A percentile compares a stretch with the other conserved stretches of the same genome.
Evolutionary conservation across 78 protist species (phyloP).

Genomic region (Cavenderia fasciculata): DNA sequence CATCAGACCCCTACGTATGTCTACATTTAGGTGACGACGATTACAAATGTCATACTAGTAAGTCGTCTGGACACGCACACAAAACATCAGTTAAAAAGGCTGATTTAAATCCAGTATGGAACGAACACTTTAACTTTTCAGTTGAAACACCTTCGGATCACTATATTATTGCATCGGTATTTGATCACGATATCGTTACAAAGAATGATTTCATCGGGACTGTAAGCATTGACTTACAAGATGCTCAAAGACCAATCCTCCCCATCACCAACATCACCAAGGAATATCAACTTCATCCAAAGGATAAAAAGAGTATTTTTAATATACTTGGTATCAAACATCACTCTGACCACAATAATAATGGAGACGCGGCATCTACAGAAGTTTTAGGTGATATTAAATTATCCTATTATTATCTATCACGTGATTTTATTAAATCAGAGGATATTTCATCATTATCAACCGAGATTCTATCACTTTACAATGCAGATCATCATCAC

Average conservation of each 20-base stretch:
- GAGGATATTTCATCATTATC: background rate
- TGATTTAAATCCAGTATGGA: conserved; percentile 26
- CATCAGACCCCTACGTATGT: conserved; percentile 12
- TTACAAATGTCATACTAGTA: background rate
- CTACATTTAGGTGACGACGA: background rate
- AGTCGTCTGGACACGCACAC: background rate
- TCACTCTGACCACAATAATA: background rate
- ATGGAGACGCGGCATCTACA: background rate
- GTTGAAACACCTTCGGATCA: conserved; percentile 8
- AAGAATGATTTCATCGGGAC: conserved; percentile 55
- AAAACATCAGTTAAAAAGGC: conserved; percentile 14
- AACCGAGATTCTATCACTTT: background rate
- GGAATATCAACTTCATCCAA: background rate
- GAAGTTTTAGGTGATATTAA: background rate
- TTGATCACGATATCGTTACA: conserved; percentile 28
- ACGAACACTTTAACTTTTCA: conserved; percentile 16
- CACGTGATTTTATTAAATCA: background rate
- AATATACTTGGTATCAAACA: background rate
- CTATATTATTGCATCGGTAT: background rate
- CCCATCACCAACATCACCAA: background rate
- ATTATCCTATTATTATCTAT: background rate
- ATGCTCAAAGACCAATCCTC: background rate
- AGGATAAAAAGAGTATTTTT: background rate
- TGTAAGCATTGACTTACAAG: background rate
- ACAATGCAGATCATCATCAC: background rate